These are phyloP conservation scores for Penicillium cataractarum DNA, from an alignment of 495 filamentous ascomycete species.

Conservation along the genomic window DNA sequence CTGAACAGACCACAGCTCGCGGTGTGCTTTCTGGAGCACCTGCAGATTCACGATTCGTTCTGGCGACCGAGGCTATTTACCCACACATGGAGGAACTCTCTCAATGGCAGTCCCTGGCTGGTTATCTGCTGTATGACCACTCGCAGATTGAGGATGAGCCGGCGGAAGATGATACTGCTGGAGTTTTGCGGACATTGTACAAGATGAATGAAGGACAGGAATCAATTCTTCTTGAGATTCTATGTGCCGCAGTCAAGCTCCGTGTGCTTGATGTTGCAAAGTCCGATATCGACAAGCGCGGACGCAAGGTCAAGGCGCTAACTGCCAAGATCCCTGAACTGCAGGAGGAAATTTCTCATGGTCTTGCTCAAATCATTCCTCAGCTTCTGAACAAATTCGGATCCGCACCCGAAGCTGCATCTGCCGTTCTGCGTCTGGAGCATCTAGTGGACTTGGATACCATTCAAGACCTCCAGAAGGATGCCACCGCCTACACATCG, in stretches of 20 bases:
- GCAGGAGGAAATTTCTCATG: constrained; percentile 73
- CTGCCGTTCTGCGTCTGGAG: constrained; percentile 83
- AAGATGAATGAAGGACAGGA: constrained; percentile 80
- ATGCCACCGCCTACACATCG: constrained; percentile 76
- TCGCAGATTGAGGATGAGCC: constrained; percentile 59
- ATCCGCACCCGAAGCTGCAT: constrained; percentile 80
- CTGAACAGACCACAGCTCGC: constrained; percentile 30
- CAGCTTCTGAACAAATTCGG: constrained; percentile 90
- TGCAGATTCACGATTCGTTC: constrained; percentile 77
- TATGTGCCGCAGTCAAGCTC: constrained; percentile 76
- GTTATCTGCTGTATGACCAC: constrained; percentile 91
- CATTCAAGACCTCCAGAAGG: constrained; percentile 87
- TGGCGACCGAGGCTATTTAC: constrained; percentile 84
- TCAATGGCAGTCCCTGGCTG: constrained; percentile 86
- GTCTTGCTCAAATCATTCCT: constrained; percentile 78
- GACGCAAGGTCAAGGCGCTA: constrained; percentile 64
- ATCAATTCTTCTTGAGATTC: constrained; percentile 79
- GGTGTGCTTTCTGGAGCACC: constrained; percentile 44
- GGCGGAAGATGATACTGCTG: constrained; percentile 54
- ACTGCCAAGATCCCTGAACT: constrained; percentile 64
- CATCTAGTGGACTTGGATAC: constrained; percentile 84
- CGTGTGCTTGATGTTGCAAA: constrained; percentile 63
- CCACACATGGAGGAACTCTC: constrained; percentile 76
- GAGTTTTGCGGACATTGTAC: constrained; percentile 64
- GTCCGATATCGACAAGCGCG: constrained; percentile 57